Percentiles rank a stretch among this genome's conserved stretches.
These are phyloP conservation scores for Laburnicola sp. DNA, from an alignment of 2,329 filamentous ascomycete species.

Conservation along the genomic window DNA sequence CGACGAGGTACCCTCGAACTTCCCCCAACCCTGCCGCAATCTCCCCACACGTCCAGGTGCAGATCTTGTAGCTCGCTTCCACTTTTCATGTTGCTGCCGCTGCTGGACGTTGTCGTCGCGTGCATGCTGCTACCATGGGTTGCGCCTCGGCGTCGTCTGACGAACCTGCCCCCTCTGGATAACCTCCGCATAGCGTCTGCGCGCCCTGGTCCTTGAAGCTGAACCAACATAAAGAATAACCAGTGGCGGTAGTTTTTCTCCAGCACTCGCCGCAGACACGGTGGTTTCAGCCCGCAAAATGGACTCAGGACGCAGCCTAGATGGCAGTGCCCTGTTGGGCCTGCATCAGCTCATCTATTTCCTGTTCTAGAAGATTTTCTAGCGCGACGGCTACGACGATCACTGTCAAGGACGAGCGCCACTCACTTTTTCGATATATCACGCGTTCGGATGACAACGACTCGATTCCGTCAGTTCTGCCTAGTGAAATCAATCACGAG, in stretches of 20 bases:
- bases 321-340: slow-evolving; percentile 10
- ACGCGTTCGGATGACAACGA: slow-evolving; percentile 19
- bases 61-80: slow-evolving; percentile 34
- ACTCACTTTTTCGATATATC: slow-evolving; percentile 14
- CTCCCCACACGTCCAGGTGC: slow-evolving; percentile 37
- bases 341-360: slow-evolving; percentile 22
- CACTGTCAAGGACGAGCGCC: slow-evolving; percentile 16
- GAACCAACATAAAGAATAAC: too few relatives aligned
- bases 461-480: background rate
- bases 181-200: slow-evolving; percentile 24
- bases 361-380: slow-evolving; percentile 33
- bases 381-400: slow-evolving; percentile 32
- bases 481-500: background rate
- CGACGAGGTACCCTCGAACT: slow-evolving; percentile 24
- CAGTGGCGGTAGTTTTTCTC: too few relatives aligned
- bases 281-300: too few relatives aligned
- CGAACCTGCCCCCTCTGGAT: slow-evolving; percentile 19
- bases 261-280: too few relatives aligned
- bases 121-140: slow-evolving; percentile 23
- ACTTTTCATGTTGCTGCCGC: slow-evolving; percentile 18
- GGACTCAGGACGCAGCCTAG: background rate
- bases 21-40: slow-evolving; percentile 19
- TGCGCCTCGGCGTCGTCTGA: slow-evolving; percentile 19
- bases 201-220: background rate
- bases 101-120: slow-evolving; percentile 21